These are phyloP conservation scores for Candida buenavistaensis DNA, from an alignment of 1,139 yeast species.

Conservation along the genomic window DNA sequence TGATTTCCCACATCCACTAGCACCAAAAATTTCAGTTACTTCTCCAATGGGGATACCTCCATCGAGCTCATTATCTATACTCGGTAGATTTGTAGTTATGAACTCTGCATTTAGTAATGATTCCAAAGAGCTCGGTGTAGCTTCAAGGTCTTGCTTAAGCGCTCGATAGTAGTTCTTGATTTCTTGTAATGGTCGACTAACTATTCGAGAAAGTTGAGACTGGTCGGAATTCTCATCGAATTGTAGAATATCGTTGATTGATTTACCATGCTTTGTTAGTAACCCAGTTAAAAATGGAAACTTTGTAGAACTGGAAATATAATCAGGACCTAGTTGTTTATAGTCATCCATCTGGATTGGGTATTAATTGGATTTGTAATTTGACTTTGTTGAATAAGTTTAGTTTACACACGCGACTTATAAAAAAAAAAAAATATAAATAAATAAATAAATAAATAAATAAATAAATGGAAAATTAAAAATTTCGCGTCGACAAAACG, in stretches of 20 bases:
- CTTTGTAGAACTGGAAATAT: conserved; percentile 13
- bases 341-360: conserved; percentile 29
- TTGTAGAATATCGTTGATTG: conserved; percentile 25
- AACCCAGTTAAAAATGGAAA: conserved; percentile 18
- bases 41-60: conserved; percentile 73
- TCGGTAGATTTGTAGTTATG: conserved; percentile 61
- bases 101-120: conserved; percentile 8
- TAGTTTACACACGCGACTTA: no score
- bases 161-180: conserved; percentile 34
- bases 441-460: no score
- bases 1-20: conserved; percentile 83
- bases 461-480: no score
- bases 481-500: no score
- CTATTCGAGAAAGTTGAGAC: conserved; percentile 35
- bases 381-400: no score
- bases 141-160: conserved; percentile 9
- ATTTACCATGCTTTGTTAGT: conserved; percentile 22
- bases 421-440: no score
- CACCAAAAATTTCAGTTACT: conserved; percentile 81
- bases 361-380: no score
- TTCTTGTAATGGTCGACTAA: conserved; percentile 51
- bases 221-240: conserved; percentile 15
- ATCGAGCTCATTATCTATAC: conserved; percentile 55
- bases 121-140: conserved; percentile 11
- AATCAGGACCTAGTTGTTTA: conserved; percentile 23